These are phyloP conservation scores for Fusarium denticulatum DNA, from an alignment of 2,329 filamentous ascomycete species.

Conservation along the genomic window DNA sequence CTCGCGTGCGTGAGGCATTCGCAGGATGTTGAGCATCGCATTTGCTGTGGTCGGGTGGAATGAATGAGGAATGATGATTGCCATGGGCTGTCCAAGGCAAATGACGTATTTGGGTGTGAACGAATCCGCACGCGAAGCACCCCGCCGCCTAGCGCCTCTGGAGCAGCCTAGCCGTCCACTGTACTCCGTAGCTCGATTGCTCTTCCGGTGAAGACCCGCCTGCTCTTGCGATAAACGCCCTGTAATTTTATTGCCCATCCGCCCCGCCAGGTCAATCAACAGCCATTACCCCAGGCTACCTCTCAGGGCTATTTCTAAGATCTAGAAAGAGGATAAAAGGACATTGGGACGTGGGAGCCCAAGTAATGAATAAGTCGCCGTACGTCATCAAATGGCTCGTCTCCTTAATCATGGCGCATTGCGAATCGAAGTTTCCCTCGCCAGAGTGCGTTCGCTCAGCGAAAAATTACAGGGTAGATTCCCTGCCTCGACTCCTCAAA, in stretches of 20 bases:
- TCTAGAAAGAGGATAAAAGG: too few species aligned
- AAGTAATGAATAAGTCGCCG: too few species aligned
- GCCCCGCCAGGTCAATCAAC: neutral
- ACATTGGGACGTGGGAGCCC: too few species aligned
- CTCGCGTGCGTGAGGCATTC: neutral
- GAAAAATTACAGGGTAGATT: too few species aligned
- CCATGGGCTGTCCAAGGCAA: neutral
- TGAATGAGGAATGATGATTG: neutral
- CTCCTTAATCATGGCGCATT: too few species aligned
- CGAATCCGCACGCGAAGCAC: neutral
- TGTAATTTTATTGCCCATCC: neutral
- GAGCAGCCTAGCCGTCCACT: neutral
- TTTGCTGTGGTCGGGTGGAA: neutral
- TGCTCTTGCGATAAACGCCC: neutral
- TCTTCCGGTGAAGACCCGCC: neutral
- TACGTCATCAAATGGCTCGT: too few species aligned
- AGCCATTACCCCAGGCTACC: neutral
- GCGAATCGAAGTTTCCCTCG: too few species aligned
- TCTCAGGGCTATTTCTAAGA: neutral
- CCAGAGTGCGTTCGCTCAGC: too few species aligned
- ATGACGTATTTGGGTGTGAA: neutral
- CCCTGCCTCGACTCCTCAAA: too few species aligned
- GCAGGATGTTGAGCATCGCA: neutral
- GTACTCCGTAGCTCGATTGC: neutral
- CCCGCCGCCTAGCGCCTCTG: neutral